phyloP scores from a whole-genome alignment of 768 basidiomycete genomes.

The Tremella fuciformis region DNA sequence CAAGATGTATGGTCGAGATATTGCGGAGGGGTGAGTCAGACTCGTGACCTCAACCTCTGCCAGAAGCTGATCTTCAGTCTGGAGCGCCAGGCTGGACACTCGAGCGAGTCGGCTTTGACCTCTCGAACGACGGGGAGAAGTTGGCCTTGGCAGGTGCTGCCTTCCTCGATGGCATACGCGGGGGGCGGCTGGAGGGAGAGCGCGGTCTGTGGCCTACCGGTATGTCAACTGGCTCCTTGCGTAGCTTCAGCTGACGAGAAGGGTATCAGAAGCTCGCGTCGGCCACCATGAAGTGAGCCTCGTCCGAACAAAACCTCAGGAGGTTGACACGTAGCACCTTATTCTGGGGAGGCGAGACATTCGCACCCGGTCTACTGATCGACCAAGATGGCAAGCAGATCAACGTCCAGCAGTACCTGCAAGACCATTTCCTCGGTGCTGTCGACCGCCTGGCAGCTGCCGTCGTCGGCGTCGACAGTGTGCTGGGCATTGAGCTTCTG shows the following conservation, averaged over 20 bases:
- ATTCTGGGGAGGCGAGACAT: slow-evolving; percentile 89
- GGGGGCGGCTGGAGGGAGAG: slow-evolving; percentile 64
- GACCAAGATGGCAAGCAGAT: slow-evolving; percentile 55
- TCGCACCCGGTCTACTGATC: slow-evolving; percentile 68
- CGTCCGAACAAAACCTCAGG: not conserved
- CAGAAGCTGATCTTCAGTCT: slow-evolving; percentile 53
- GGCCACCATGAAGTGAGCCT: slow-evolving; percentile 70
- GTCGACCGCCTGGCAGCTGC: slow-evolving; percentile 66
- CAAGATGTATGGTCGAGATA: slow-evolving; percentile 97
- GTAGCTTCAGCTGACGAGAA: not conserved
- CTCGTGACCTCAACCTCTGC: not conserved
- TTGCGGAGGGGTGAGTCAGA: slow-evolving; percentile 64
- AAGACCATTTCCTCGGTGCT: slow-evolving; percentile 74
- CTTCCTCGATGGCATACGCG: slow-evolving; percentile 78
- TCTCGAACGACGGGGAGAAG: slow-evolving; percentile 56
- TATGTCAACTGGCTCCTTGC: slow-evolving; percentile 9
- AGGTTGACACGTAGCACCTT: slow-evolving; percentile 62
- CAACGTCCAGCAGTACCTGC: slow-evolving; percentile 76
- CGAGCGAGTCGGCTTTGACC: slow-evolving; percentile 77
- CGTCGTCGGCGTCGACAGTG: slow-evolving; percentile 70
- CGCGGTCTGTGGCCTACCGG: slow-evolving; percentile 85
- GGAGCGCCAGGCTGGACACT: slow-evolving; percentile 97
- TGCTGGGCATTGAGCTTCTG: slow-evolving; percentile 91
- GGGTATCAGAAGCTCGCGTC: slow-evolving; percentile 89
- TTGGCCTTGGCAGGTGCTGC: slow-evolving; percentile 82